phyloP scores from a whole-genome alignment of 2,329 filamentous ascomycete species.

The Sporothrix pallida region DNA sequence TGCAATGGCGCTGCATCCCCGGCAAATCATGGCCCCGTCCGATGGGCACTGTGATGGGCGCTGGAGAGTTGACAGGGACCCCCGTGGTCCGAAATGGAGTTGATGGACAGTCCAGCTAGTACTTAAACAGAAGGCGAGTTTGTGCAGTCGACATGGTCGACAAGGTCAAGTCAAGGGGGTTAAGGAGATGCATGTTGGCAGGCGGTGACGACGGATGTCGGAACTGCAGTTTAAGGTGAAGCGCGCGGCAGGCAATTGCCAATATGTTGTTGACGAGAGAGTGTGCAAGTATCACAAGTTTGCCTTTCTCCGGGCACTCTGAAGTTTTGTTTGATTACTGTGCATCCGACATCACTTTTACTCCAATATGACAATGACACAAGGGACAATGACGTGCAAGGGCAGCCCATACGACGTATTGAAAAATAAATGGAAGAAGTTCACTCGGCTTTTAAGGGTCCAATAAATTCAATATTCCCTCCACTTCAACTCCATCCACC shows the following conservation, averaged over 20 bases:
- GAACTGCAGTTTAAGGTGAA: not conserved
- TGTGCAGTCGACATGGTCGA: not conserved
- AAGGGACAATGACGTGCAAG: not conserved
- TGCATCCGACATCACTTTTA: not conserved
- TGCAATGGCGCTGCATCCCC: not conserved
- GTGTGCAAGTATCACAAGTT: not conserved
- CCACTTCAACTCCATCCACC: not conserved
- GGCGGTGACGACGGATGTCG: too few relatives aligned
- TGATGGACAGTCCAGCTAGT: not conserved
- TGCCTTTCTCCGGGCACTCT: not conserved
- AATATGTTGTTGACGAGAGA: too few relatives aligned
- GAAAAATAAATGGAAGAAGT: not conserved
- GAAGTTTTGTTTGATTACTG: not conserved
- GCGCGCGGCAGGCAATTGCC: not conserved
- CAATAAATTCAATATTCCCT: not conserved
- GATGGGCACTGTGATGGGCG: not conserved
- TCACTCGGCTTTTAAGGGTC: not conserved
- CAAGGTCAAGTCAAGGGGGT: not conserved
- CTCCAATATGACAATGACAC: too few relatives aligned
- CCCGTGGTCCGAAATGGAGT: not conserved
- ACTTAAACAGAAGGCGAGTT: not conserved
- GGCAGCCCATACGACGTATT: not conserved
- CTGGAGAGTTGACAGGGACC: not conserved
- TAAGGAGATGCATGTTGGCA: not conserved
- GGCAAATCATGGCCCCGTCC: not conserved